Evolutionary conservation across 495 filamentous ascomycete genomes (phyloP).

Genomic region (Pseudevernia furfuracea): DNA sequence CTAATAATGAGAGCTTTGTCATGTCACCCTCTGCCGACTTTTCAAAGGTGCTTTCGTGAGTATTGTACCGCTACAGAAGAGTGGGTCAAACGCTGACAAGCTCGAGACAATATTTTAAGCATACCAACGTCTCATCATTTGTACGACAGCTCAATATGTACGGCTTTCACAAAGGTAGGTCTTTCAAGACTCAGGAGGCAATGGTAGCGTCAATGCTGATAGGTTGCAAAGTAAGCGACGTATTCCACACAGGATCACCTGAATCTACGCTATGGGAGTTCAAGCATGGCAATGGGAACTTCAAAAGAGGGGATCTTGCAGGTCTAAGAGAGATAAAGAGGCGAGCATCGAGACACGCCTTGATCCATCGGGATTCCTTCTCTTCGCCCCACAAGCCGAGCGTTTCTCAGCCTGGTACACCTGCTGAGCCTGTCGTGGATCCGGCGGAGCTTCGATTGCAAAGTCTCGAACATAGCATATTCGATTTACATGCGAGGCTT

Average conservation of each 20-base stretch:
- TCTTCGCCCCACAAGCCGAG: slow-evolving; percentile 61
- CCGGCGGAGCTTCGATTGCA: slow-evolving; percentile 67
- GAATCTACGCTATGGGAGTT: slow-evolving; percentile 98
- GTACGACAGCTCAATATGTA: slow-evolving; percentile 99
- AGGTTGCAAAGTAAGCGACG: slow-evolving; percentile 73
- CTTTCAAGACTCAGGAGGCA: neutral
- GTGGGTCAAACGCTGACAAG: slow-evolving; percentile 9
- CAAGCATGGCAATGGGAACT: slow-evolving; percentile 96
- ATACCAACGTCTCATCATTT: slow-evolving; percentile 98
- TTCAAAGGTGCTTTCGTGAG: slow-evolving; percentile 95
- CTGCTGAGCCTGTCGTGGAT: slow-evolving; percentile 73
- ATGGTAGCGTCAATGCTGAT: neutral
- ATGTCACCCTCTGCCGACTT: slow-evolving; percentile 97
- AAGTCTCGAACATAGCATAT: slow-evolving; percentile 71
- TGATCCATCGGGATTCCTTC: slow-evolving; percentile 93
- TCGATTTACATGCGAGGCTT: slow-evolving; percentile 69
- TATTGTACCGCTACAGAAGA: slow-evolving; percentile 24
- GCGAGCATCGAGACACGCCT: slow-evolving; percentile 86
- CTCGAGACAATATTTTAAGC: slow-evolving; percentile 90
- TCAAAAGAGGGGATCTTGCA: slow-evolving; percentile 87
- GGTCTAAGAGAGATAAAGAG: slow-evolving; percentile 94
- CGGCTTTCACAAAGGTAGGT: slow-evolving; percentile 95
- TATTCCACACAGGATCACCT: slow-evolving; percentile 93
- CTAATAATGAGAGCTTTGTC: slow-evolving; percentile 89
- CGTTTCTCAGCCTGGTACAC: slow-evolving; percentile 71